Base-by-base conservation (phyloP, 2,329 filamentous ascomycete species). In the Fusarium brevicatenulatum region DNA sequence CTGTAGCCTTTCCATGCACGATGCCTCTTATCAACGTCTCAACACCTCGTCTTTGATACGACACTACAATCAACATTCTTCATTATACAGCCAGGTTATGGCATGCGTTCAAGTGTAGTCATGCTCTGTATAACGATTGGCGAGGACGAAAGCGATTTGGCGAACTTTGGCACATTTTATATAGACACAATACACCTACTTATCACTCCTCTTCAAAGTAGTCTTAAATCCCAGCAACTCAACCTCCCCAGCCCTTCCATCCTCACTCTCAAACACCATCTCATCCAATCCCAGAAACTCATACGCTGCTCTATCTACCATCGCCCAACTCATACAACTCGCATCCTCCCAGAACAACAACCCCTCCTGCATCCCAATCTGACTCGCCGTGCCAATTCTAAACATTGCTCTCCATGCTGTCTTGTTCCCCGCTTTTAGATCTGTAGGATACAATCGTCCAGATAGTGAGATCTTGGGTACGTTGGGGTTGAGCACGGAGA, bases 151-250 rank as follows among this genome's bases (percentile, higher is more conserved):
- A 36, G 30, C 18, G 3, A 25, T 16, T 23, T 25, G 18, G 4
- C 2, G 9, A 21, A 11, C 4, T 52, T 8, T 15, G 1, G 2
- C 6, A 18, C 30, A 2, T 19, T 36, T 34, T 28, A 43, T 36
- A 55, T 43, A 55, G 19, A 43, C 23, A 23, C 0, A 25, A 55
- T 34, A 28, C n/a, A 60, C 30, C 19, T 7, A 0, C 23, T 19
- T 53, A 0, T 19, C 30, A 37, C n/a, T 32, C 37, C 37, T 60
- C 44, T 28, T 19, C 47, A 68, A 8, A 2, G 47, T 49, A 4
- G 49, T 62, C 32, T 46, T 46, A 4, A 69, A 68, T 18, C 66
- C 63, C 30, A 68, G 2, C 30, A 69, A 30, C 18, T 69, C 66
- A 9, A 63, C 44, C 0, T 30, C 13, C 2, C 7, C 32, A 1